Evolutionary conservation across 139 green algal genomes (phyloP), one percentile per base, ranked within the genome.

Genomic region (Tetraselmis striata): DNA sequence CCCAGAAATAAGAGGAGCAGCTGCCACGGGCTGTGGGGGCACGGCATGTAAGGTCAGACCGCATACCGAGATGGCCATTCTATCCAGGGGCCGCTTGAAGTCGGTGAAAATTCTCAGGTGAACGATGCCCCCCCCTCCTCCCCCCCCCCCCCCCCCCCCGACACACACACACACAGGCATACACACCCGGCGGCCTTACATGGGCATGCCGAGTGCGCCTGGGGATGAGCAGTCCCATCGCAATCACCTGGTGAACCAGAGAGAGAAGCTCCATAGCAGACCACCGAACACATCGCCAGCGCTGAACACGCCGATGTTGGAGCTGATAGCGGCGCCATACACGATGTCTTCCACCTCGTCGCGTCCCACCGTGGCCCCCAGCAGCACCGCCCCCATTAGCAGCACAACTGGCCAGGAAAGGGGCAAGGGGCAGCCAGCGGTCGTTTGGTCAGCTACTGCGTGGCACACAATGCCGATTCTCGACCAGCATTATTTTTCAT

Each of bases 1-100:
- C 93, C 93, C 22, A 95, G 83, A 84, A 97, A 97, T 18, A 96
- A 81, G 45, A 95, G 85, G 80, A 97, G 88, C 81, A 95, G 85
- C 86, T 94, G 90, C 81, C 88, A 29, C 0, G 93, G 93, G 26
- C 80, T 90, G 5, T n/a, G n/a, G n/a, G n/a, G n/a, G n/a, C n/a
- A n/a, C n/a, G n/a, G n/a, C n/a, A n/a, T n/a, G n/a, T n/a, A n/a
- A n/a, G n/a, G n/a, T n/a, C n/a, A n/a, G n/a, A n/a, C n/a, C n/a
- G n/a, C n/a, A n/a, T n/a, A n/a, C n/a, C n/a, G n/a, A n/a, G n/a
- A n/a, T n/a, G n/a, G n/a, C n/a, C n/a, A n/a, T n/a, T n/a, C n/a
- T n/a, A n/a, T n/a, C n/a, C n/a, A n/a, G n/a, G n/a, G n/a, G n/a
- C n/a, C n/a, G n/a, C n/a, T n/a, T n/a, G n/a, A n/a, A n/a, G n/a